Conservation (phyloP, 768 basidiomycete species). For the Russula dissimulans region DNA sequence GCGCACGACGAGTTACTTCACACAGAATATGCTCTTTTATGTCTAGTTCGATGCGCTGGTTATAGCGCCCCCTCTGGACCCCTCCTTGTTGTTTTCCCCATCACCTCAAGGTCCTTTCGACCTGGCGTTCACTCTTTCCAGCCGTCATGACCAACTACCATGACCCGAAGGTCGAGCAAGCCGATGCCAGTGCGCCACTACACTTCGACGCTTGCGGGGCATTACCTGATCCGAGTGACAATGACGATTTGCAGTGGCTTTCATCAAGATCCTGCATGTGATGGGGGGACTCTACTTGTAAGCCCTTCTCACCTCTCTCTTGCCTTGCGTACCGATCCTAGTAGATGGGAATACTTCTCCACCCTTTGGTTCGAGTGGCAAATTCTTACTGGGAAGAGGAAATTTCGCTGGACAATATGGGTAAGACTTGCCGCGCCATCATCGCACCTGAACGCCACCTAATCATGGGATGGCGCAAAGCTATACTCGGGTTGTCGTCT, state of each 20-base stretch:
- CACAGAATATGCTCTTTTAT: background rate
- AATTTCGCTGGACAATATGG: conserved; percentile 14
- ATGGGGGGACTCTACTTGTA: conserved; percentile 11
- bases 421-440: background rate
- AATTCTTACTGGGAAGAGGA: conserved; percentile 5
- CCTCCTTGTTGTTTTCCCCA: background rate
- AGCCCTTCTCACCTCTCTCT: background rate
- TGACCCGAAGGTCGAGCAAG: background rate
- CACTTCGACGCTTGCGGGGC: background rate
- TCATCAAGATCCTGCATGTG: conserved; percentile 11
- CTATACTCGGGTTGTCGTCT: conserved; percentile 15
- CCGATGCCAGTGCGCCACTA: background rate
- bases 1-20: background rate
- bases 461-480: background rate
- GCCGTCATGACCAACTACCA: conserved; percentile 13
- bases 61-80: background rate
- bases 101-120: background rate
- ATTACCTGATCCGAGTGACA: background rate
- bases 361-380: conserved; percentile 15
- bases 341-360: conserved; percentile 14
- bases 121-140: background rate
- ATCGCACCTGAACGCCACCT: background rate
- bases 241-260: conserved; percentile 2
- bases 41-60: background rate
- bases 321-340: background rate